Evolutionary conservation across 2,329 filamentous ascomycete species (phyloP).

Genomic region (Diplodia corticola): DNA sequence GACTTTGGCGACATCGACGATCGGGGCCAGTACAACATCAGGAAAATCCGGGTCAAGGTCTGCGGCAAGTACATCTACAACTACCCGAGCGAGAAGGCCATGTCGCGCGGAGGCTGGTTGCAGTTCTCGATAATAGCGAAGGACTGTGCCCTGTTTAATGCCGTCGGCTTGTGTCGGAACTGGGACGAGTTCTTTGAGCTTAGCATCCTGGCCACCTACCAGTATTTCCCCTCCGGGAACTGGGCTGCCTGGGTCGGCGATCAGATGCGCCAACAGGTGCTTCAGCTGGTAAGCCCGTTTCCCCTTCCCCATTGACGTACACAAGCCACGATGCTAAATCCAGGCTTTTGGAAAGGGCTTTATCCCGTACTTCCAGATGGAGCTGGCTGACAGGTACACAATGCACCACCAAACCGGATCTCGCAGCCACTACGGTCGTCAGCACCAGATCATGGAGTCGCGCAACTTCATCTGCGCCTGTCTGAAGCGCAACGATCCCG

Average conservation of each 20-base stretch:
- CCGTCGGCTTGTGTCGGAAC: constrained; percentile 50
- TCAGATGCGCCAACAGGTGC: constrained; percentile 41
- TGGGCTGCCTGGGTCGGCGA: constrained; percentile 48
- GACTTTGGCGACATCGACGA: constrained; percentile 42
- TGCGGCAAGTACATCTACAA: constrained; percentile 54
- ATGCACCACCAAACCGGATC: constrained; percentile 37
- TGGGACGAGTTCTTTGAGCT: constrained; percentile 55
- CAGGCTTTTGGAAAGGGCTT: constrained; percentile 32
- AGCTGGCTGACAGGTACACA: constrained; percentile 37
- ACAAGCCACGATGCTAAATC: constrained; percentile 13
- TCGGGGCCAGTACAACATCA: constrained; percentile 34
- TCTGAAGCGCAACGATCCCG: constrained; percentile 45
- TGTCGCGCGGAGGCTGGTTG: constrained; percentile 52
- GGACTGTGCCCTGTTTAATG: constrained; percentile 48
- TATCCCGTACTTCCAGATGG: constrained; percentile 39
- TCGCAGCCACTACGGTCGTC: constrained; percentile 35
- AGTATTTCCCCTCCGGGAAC: constrained; percentile 51
- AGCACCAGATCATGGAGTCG: constrained; percentile 39
- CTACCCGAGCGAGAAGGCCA: constrained; percentile 50
- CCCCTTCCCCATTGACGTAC: background rate
- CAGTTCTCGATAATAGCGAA: constrained; percentile 55
- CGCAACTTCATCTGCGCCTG: constrained; percentile 47
- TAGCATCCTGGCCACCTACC: constrained; percentile 47
- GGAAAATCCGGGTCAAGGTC: constrained; percentile 48
- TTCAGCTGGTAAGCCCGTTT: constrained; percentile 40